phyloP scores from a whole-genome alignment of 768 basidiomycete genomes.

The Termitomyces sp. region DNA sequence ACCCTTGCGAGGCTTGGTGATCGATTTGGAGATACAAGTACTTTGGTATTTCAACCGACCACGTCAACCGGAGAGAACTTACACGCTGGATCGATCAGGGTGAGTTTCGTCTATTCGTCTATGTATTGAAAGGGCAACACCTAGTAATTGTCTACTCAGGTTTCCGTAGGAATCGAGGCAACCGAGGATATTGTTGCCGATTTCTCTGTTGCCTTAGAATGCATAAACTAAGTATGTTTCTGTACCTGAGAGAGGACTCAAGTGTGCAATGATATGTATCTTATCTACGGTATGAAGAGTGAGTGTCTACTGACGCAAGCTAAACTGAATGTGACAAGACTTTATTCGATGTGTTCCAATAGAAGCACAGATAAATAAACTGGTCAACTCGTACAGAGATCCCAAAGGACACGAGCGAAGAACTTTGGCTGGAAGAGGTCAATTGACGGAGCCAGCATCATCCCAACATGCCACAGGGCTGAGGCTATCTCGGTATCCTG shows the following conservation, averaged over 20 bases:
- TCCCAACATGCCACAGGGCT: conserved; percentile 2
- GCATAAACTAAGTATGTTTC: background rate
- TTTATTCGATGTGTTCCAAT: too few relatives aligned
- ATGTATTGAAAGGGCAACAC: background rate
- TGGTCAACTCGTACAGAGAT: background rate
- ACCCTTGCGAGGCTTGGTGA: background rate
- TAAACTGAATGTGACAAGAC: too few relatives aligned
- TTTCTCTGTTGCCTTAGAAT: background rate
- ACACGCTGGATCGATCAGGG: background rate
- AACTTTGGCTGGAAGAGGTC: conserved; percentile 2
- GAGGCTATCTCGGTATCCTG: conserved; percentile 1
- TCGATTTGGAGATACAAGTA: background rate
- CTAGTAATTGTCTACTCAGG: background rate
- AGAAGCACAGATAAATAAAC: too few relatives aligned
- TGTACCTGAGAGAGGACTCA: too few relatives aligned
- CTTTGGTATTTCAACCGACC: background rate
- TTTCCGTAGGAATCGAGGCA: background rate
- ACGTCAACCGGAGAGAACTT: background rate
- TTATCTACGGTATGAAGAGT: too few relatives aligned
- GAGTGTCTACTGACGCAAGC: too few relatives aligned
- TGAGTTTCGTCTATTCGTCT: too few relatives aligned
- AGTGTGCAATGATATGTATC: too few relatives aligned
- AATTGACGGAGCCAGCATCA: conserved; percentile 4
- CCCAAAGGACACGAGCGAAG: background rate
- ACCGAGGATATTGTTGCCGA: background rate